Evolutionary conservation across 176 grass and related monocot genomes (phyloP).

Genomic region (Aegilops umbellulata): DNA sequence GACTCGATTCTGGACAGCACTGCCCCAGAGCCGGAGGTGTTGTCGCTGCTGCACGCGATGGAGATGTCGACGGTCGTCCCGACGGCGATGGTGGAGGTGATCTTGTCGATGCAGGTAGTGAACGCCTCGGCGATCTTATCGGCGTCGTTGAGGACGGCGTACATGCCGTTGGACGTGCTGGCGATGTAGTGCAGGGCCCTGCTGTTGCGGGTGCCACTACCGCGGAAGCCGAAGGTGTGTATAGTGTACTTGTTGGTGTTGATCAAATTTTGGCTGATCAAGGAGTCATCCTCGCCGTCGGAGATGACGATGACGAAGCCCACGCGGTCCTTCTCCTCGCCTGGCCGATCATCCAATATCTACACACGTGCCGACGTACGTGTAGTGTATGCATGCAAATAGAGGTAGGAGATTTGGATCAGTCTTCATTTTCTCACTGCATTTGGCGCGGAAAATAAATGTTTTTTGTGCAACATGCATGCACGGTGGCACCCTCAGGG

Average conservation of each 20-base stretch:
- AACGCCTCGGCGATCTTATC: background rate
- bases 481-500: no score
- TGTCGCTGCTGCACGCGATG: accelerated
- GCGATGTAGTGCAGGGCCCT: background rate
- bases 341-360: constrained; percentile 7
- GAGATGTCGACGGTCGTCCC: background rate
- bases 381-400: no score
- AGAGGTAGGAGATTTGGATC: no score
- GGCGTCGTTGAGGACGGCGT: background rate
- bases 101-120: background rate
- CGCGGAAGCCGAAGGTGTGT: background rate
- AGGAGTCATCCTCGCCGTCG: background rate
- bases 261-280: background rate
- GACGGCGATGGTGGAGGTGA: background rate
- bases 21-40: no score
- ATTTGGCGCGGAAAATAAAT: no score
- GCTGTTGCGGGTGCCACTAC: background rate
- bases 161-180: background rate
- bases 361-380: background rate
- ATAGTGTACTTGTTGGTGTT: background rate
- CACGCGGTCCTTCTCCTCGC: background rate
- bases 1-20: background rate
- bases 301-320: background rate
- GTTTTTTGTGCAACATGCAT: no score
- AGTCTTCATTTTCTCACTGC: no score